A percentile compares a stretch with the other conserved stretches of the same genome.
Evolutionary conservation across 2,329 filamentous ascomycete genomes (phyloP).

Genomic region (Metarhizium humberi): DNA sequence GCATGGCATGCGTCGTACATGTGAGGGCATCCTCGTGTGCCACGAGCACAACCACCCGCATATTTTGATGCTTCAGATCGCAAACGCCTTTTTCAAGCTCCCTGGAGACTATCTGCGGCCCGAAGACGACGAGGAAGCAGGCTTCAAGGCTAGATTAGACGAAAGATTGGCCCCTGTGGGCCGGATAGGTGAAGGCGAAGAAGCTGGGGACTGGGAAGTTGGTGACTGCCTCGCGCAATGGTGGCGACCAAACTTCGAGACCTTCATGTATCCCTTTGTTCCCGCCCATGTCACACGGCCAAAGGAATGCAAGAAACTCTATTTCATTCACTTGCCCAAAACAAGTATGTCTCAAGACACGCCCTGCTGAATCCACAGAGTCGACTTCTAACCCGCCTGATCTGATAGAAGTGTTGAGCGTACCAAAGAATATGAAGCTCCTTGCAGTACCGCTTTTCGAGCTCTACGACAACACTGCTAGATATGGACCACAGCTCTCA

Average conservation of each 20-base stretch:
- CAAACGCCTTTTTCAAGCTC: conserved; percentile 98
- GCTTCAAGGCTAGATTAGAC: conserved; percentile 90
- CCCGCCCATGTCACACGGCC: conserved; percentile 91
- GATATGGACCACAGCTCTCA: conserved; percentile 92
- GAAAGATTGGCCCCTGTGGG: conserved; percentile 91
- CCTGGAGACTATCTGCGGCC: conserved; percentile 89
- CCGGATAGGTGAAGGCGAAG: conserved; percentile 74
- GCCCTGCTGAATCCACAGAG: not conserved
- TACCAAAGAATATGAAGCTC: conserved; percentile 99
- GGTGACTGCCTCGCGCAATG: conserved; percentile 93
- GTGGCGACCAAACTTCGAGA: conserved; percentile 99
- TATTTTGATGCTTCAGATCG: conserved; percentile 97
- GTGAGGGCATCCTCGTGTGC: conserved; percentile 93
- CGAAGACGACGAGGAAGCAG: conserved; percentile 82
- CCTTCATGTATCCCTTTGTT: conserved; percentile 98
- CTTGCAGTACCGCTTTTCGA: conserved; percentile 95
- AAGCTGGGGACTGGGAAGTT: conserved; percentile 81
- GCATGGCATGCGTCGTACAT: conserved; percentile 94
- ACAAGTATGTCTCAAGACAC: conserved; percentile 55
- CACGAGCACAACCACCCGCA: conserved; percentile 99
- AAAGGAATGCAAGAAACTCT: conserved; percentile 99
- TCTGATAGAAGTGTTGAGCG: conserved; percentile 73
- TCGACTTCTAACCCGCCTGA: conserved; percentile 3
- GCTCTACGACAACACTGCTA: conserved; percentile 91
- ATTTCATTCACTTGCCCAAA: conserved; percentile 89